phyloP scores from a whole-genome alignment of 495 filamentous ascomycete species.

The Cercophora sp. region DNA sequence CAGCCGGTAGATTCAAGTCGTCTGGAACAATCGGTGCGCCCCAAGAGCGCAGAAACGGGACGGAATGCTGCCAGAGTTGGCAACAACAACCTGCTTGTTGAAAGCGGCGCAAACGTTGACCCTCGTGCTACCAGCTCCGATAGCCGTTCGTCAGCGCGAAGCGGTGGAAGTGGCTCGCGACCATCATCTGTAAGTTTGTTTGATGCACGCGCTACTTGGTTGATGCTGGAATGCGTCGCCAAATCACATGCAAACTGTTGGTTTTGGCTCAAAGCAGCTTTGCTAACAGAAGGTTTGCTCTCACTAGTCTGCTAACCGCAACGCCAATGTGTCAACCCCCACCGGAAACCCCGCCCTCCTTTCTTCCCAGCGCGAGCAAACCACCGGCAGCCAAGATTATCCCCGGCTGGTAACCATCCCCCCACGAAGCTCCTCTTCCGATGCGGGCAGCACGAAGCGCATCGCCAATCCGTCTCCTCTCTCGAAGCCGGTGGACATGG shows the following conservation, averaged over 20 bases:
- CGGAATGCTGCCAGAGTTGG: conserved; percentile 26
- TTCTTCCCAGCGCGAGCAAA: conserved; percentile 35
- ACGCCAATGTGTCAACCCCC: conserved; percentile 39
- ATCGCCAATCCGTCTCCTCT: conserved; percentile 76
- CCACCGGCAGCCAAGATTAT: conserved; percentile 45
- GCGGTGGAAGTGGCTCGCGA: conserved; percentile 35
- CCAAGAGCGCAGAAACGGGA: conserved; percentile 37
- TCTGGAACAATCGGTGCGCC: conserved; percentile 27
- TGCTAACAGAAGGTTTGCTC: conserved; percentile 33
- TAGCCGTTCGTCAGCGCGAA: conserved; percentile 40
- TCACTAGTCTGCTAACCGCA: conserved; percentile 45
- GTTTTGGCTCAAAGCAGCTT: conserved; percentile 10
- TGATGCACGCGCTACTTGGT: background rate
- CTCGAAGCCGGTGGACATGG: conserved; percentile 73
- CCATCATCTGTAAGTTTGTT: conserved; percentile 44
- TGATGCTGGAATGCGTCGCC: background rate
- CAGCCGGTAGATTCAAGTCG: conserved; percentile 38
- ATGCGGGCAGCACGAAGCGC: conserved; percentile 58
- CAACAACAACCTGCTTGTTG: conserved; percentile 15
- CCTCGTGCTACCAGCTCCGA: conserved; percentile 41
- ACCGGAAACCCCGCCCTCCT: conserved; percentile 48
- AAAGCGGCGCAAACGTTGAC: conserved; percentile 19
- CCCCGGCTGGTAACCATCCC: conserved; percentile 60
- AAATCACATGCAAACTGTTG: conserved; percentile 33
- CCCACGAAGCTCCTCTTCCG: conserved; percentile 64